Base-by-base conservation (phyloP, 345 rosid species). In the Chamaenerion angustifolium region DNA sequence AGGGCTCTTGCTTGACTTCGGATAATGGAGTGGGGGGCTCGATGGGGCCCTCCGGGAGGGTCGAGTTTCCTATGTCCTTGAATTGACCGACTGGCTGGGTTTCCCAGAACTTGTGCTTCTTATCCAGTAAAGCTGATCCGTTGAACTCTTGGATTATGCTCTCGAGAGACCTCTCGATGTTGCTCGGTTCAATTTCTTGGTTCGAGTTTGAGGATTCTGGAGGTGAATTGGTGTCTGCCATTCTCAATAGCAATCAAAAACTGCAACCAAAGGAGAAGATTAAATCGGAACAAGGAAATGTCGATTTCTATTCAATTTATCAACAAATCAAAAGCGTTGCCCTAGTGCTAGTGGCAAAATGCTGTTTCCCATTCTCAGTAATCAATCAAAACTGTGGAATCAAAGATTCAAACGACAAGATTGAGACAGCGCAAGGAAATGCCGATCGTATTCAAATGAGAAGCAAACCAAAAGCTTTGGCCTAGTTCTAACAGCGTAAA, bases 31-130 rank as follows among this genome's bases (percentile, higher is more conserved):
- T 77, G 0, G 92, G 77, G 0, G 62, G 60, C 62, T 90, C 88
- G 4, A 89, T 89, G 0, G 95, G 83, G 13, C 97, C 97, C 67
- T 82, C 95, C 0, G 89, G 80, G 68, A 88, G 70, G 57, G 75
- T 76, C 0, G 85, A 27, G 59, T 83, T 78, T 3, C 95, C 94
- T 0, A 71, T 35, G 53, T 86, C 98, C 68, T 70, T 77, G 63
- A 72, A 83, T 56, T 90, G 98, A 17, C 95, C 83, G 11, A 90
- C 95, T 0, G 95, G 98, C 19, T 86, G 95, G 12, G 92, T 90
- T 65, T 85, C 98, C 95, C 95, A 90, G 59, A 90, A 86, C 68
- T 76, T 81, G 56, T 90, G 95, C 7, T 66, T 70, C 75, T 79
- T 78, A 0, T 76, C 47, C 12, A 63, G 52, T 2, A 84, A 65